These are phyloP conservation scores for Artemisia argyi DNA, from an alignment of 129 eudicot genomes.

Conservation along the genomic window DNA sequence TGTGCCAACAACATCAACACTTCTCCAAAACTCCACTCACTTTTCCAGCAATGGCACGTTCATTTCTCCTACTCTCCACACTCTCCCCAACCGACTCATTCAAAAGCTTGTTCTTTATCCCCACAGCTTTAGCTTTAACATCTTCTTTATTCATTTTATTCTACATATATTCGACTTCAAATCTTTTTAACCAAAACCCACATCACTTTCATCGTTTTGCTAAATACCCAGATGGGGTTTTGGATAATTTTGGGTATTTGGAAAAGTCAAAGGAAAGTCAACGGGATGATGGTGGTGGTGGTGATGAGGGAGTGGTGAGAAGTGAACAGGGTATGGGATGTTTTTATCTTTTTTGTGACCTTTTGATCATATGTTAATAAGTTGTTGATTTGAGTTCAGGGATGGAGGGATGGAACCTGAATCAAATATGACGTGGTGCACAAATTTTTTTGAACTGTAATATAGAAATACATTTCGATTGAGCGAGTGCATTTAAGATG, in stretches of 20 bases:
- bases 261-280: conserved; percentile 13
- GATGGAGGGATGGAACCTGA: too few species aligned
- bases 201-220: conserved; percentile 30
- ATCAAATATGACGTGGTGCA: too few species aligned
- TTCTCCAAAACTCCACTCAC: too few species aligned
- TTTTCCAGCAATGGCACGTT: conserved; percentile 4
- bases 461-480: too few species aligned
- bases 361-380: background rate
- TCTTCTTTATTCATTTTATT: conserved; percentile 43
- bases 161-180: conserved; percentile 50
- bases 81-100: conserved; percentile 24
- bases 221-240: conserved; percentile 24
- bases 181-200: conserved; percentile 21
- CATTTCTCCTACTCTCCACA: conserved; percentile 21
- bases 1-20: too few species aligned
- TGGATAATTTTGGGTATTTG: background rate
- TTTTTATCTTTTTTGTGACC: background rate
- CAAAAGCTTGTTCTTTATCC: conserved; percentile 6
- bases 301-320: background rate
- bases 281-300: conserved; percentile 11
- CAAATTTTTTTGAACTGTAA: too few species aligned
- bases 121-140: conserved; percentile 38
- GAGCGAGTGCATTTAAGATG: too few species aligned
- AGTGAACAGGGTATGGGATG: conserved; percentile 10
- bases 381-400: background rate